phyloP scores from a whole-genome alignment of 306 rosid species.

The Fagus crenata region DNA sequence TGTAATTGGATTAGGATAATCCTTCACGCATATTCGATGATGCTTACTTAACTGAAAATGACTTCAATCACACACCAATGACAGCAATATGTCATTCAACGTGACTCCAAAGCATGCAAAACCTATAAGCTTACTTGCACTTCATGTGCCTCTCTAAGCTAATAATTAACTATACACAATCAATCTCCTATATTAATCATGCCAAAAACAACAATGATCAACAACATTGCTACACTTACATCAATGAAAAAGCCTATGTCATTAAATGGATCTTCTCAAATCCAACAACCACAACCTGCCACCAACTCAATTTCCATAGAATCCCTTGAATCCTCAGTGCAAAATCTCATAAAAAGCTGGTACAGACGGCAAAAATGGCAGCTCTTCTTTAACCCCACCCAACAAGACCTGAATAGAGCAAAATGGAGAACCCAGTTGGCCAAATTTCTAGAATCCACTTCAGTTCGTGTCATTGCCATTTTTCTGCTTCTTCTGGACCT shows the following conservation, averaged over 20 bases:
- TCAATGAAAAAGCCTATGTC: conserved; percentile 38
- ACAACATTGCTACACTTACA: neutral
- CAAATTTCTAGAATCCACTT: conserved; percentile 57
- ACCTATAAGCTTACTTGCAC: conserved; percentile 44
- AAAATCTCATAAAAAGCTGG: conserved; percentile 51
- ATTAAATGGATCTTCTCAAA: conserved; percentile 32
- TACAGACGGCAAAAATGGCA: conserved; percentile 52
- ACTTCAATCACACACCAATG: neutral
- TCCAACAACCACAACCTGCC: conserved; percentile 25
- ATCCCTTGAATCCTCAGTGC: conserved; percentile 41
- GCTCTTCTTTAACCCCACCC: conserved; percentile 18
- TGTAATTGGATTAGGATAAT: neutral
- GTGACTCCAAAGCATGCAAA: conserved; percentile 49
- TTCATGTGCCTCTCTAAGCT: conserved; percentile 33
- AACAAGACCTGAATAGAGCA: conserved; percentile 30
- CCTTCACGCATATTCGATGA: conserved; percentile 32
- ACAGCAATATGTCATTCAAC: conserved; percentile 33
- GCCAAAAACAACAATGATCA: neutral
- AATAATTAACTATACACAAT: neutral
- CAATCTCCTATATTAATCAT: conserved; percentile 6
- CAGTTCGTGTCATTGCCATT: conserved; percentile 40
- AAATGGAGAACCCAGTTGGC: conserved; percentile 57
- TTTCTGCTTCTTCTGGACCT: conserved; percentile 54
- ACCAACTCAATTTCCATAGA: conserved; percentile 37
- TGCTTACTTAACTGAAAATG: neutral